Base-by-base conservation (phyloP, 2,329 filamentous ascomycete species). In the Dactylonectria macrodidyma region DNA sequence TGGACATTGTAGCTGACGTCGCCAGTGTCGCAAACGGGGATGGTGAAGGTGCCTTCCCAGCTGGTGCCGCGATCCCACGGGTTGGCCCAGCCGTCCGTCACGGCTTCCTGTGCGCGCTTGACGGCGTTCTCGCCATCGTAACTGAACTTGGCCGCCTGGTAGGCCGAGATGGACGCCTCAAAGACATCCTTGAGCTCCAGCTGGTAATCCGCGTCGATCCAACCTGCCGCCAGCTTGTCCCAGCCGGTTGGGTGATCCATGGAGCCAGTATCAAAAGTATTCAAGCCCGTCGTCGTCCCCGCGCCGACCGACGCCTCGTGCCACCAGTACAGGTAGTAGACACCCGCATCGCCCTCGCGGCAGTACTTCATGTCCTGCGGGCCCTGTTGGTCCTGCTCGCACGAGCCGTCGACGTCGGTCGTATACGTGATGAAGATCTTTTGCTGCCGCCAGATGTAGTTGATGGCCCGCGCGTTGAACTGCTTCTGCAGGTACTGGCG, bases 251-350 rank as follows among this genome's bases (percentile, higher is more conserved):
- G 58, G 4, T 60, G 34, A 3, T 51, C 48, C 58, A 60, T 60
- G 22, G 52, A 41, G n/a, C 58, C 58, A 38, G 58, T 60, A 6
- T 51, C 58, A 14, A 60, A 60, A 19, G 11, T 19, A 33, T 60
- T 60, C 34, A 60, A 33, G 19, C 58, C 58, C 2, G 34, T 51
- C 8, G 58, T 52, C 4, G 58, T 5, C 6, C 58, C 58, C 1
- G 14, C 14, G 2, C 58, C 58, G 36, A 60, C 47, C 4, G 58
- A 60, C 24, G 58, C 58, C 30, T 60, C 58, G 47, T 60, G 33
- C 58, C 58, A 60, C 46, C 48, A 60, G 58, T 60, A 60, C 3
- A 60, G 24, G 58, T 60, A 60, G 58, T 60, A 60, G 33, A 60
- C 58, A 26, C 58, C 58, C 11, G 46, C 3, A 9, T 60, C 58